A percentile compares a stretch with the other conserved stretches of the same genome.
Evolutionary conservation across 1,139 yeast species (phyloP).

Genomic region (Zygoascus hellenicus): DNA sequence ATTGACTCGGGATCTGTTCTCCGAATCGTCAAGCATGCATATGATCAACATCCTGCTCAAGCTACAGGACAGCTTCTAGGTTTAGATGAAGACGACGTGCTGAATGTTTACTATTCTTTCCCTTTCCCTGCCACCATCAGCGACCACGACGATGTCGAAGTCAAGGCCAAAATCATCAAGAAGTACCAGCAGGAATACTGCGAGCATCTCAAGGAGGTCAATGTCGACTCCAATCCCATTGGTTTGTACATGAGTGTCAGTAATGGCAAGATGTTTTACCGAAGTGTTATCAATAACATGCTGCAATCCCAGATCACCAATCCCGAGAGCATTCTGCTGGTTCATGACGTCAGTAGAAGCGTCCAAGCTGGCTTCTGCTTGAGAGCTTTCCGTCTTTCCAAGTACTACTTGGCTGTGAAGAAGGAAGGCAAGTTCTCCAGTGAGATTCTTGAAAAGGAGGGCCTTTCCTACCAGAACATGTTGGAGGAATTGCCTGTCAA

Average conservation of each 20-base stretch:
- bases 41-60: constrained; percentile 60
- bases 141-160: constrained; percentile 36
- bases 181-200: constrained; percentile 69
- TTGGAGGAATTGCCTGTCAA: constrained; percentile 67
- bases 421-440: constrained; percentile 51
- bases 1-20: constrained; percentile 48
- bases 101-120: constrained; percentile 53
- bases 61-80: constrained; percentile 78
- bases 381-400: constrained; percentile 65
- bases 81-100: constrained; percentile 54
- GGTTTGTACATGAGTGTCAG: constrained; percentile 79
- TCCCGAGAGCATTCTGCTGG: constrained; percentile 60
- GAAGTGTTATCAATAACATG: constrained; percentile 60
- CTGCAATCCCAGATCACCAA: constrained; percentile 57
- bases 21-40: constrained; percentile 66
- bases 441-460: constrained; percentile 54
- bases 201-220: constrained; percentile 55
- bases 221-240: constrained; percentile 64
- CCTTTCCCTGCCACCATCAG: constrained; percentile 50
- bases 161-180: constrained; percentile 50
- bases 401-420: constrained; percentile 53
- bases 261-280: constrained; percentile 60
- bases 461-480: constrained; percentile 60
- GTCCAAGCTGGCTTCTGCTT: constrained; percentile 51
- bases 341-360: constrained; percentile 70